Evolutionary conservation across 805 yeast genomes (phyloP).

Genomic region (Wickerhamomyces chaumierensis): DNA sequence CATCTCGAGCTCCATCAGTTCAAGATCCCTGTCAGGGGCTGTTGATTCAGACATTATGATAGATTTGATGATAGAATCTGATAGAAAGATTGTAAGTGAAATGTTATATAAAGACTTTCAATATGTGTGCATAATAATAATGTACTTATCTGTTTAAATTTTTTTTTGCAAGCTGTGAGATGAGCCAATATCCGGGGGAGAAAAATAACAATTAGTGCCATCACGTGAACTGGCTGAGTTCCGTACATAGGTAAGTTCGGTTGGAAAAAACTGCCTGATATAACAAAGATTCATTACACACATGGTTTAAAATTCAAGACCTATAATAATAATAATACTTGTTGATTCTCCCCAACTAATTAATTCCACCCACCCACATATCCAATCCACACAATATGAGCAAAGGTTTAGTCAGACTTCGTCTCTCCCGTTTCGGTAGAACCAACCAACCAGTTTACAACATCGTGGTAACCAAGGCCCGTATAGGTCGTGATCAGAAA

Average conservation of each 20-base stretch:
- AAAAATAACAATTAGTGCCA: no score
- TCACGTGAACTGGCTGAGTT: no score
- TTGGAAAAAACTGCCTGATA: no score
- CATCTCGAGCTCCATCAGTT: slow-evolving; percentile 32
- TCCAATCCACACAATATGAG: slow-evolving; percentile 17
- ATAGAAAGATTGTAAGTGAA: neutral
- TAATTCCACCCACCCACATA: no score
- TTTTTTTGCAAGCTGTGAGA: neutral
- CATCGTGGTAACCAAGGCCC: slow-evolving; percentile 73
- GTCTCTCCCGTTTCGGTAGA: slow-evolving; percentile 90
- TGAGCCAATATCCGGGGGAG: neutral
- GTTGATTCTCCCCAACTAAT: no score
- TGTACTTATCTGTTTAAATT: neutral
- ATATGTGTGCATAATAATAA: no score
- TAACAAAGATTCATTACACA: no score
- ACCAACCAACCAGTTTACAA: slow-evolving; percentile 80
- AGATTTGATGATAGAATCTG: neutral
- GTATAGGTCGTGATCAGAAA: slow-evolving; percentile 70
- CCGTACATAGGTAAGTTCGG: no score
- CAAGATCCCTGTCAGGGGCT: slow-evolving; percentile 13
- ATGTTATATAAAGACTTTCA: neutral
- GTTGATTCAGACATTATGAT: neutral
- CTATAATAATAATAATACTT: no score
- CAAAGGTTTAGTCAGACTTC: slow-evolving; percentile 73
- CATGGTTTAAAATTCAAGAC: no score